These are phyloP conservation scores for Phallus indusiatus DNA, from an alignment of 768 basidiomycete species.

Conservation along the genomic window DNA sequence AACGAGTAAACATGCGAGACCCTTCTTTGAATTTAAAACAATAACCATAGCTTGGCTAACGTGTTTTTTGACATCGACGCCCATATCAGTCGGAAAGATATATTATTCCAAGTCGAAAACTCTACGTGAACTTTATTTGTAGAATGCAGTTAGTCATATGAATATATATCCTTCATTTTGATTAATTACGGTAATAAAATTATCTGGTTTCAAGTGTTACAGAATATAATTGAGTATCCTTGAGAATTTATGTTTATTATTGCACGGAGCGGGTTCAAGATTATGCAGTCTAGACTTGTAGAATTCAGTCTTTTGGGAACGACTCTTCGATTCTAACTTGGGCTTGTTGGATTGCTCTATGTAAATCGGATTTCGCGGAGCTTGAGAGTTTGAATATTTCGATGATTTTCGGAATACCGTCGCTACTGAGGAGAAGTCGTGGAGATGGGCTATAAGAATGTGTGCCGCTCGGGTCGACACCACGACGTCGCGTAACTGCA, in stretches of 20 bases:
- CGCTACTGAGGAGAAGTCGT: conserved; percentile 37
- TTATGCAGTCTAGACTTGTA: neutral
- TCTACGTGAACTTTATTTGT: too few relatives aligned
- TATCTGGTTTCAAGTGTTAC: too few relatives aligned
- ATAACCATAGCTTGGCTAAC: neutral
- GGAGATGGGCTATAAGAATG: conserved; percentile 4
- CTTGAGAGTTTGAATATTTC: conserved; percentile 35
- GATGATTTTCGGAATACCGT: conserved; percentile 45
- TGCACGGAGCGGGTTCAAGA: too few relatives aligned
- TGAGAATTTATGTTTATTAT: too few relatives aligned
- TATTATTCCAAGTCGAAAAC: too few relatives aligned
- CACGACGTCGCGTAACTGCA: conserved; percentile 1
- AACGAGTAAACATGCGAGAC: neutral
- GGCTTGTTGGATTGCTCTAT: conserved; percentile 58
- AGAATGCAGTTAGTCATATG: neutral
- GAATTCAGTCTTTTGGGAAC: neutral
- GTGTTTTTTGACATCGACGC: neutral
- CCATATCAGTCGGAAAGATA: neutral
- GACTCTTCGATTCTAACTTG: conserved; percentile 20
- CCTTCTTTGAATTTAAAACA: neutral
- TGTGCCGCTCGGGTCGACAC: conserved; percentile 9
- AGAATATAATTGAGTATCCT: too few relatives aligned
- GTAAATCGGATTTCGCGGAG: conserved; percentile 39
- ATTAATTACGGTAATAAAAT: neutral
- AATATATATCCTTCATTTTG: neutral